Base-by-base conservation (phyloP, 371 early-diverging fungal species). In the Rhizopus stolonifer region DNA sequence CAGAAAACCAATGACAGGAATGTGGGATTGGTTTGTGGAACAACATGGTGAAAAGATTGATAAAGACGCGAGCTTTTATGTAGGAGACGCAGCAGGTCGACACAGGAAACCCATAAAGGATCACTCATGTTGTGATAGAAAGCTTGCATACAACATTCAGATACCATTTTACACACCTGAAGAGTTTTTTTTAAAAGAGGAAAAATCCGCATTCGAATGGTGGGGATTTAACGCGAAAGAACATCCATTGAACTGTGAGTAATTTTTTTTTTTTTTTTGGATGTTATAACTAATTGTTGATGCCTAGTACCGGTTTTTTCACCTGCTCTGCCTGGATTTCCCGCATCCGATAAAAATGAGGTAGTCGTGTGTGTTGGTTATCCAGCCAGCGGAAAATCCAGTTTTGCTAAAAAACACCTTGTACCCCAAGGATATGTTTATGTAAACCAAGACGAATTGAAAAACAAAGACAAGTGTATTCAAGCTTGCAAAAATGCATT, bases 11-110 rank as follows among this genome's bases (percentile, higher is more conserved):
- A 79, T 84, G 56, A 81, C 84, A 2, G 94, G 92, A 0, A 90
- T 91, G 80, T 94, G 94, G 94, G 78, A 88, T 17, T 69, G 70
- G 51, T 68, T 84, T 46, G 79, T 71, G 3, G 51, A 62, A 39
- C 56, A 82, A 25, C 77, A 60, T 9, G 77, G 58, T 13, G 33
- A 36, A 22, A 42, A 46, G 0, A 69, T 79, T 53, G 75, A 80
- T 72, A 71, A 64, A 54, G 23, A 47, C 0, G 31, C 61, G 11
- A 84, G 87, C 52, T 92, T 89, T 39, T 96, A 82, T 68, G 87
- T 91, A 2, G 96, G 96, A 11, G 96, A 96, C 69, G 96, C 95
- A 2, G 94, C 94, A 14, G 95, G 96, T 2, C 72, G 96, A 22
- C 69, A 74, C 47, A 63, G 49, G 0, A 79, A 79, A 2, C 69